A percentile compares a stretch with the other conserved stretches of the same genome.
Evolutionary conservation across 805 yeast species (phyloP).

Genomic region (Metschnikowia lachancei): DNA sequence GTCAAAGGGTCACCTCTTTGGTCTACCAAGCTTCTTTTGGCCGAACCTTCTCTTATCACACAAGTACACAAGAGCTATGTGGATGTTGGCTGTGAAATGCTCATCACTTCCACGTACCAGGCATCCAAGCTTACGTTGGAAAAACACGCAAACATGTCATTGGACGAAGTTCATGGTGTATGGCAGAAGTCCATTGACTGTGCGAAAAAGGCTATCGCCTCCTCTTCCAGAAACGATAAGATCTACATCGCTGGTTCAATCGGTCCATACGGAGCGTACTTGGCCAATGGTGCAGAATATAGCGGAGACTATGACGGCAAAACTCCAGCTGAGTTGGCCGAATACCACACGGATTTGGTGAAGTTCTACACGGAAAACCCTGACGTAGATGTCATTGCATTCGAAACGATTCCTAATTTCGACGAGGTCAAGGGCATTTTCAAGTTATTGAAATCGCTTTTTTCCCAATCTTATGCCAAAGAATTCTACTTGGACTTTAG

Average conservation of each 20-base stretch:
- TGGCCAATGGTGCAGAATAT: constrained; percentile 70
- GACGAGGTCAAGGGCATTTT: constrained; percentile 54
- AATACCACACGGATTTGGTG: constrained; percentile 52
- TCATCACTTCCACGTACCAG: constrained; percentile 22
- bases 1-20: constrained; percentile 22
- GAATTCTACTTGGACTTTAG: constrained; percentile 47
- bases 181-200: constrained; percentile 20
- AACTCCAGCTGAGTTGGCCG: constrained; percentile 36
- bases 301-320: constrained; percentile 59
- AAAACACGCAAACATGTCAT: constrained; percentile 15
- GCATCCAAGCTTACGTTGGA: constrained; percentile 18
- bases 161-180: constrained; percentile 9
- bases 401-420: constrained; percentile 71
- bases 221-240: constrained; percentile 7
- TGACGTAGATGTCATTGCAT: constrained; percentile 54
- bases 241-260: constrained; percentile 55
- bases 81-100: constrained; percentile 19
- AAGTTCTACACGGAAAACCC: constrained; percentile 36
- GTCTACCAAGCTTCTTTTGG: constrained; percentile 21
- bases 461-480: constrained; percentile 23
- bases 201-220: constrained; percentile 15
- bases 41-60: constrained; percentile 16
- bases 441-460: constrained; percentile 34
- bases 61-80: constrained; percentile 19
- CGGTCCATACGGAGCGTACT: constrained; percentile 75